phyloP scores from a whole-genome alignment of 2,329 filamentous ascomycete genomes.

The Xylariaceae sp. region DNA sequence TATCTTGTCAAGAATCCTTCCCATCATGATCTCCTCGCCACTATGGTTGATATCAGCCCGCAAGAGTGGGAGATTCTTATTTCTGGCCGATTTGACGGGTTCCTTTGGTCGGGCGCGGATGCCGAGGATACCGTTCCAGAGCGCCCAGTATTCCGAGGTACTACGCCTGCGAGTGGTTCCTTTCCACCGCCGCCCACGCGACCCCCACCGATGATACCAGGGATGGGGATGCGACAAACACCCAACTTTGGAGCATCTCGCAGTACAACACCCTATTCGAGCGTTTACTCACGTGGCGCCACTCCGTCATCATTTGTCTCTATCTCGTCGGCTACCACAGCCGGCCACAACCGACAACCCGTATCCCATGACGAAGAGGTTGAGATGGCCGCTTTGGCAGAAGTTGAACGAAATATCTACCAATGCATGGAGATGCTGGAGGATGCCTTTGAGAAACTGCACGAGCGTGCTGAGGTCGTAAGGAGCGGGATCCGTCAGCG shows the following conservation, averaged over 20 bases:
- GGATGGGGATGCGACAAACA: conserved; percentile 38
- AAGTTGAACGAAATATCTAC: conserved; percentile 91
- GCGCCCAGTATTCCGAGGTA: conserved; percentile 45
- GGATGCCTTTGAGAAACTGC: conserved; percentile 89
- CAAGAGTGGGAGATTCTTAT: conserved; percentile 97
- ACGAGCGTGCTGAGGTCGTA: conserved; percentile 76
- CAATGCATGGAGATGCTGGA: conserved; percentile 90
- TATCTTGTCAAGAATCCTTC: conserved; percentile 79
- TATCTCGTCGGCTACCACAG: conserved; percentile 36
- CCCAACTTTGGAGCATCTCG: conserved; percentile 42
- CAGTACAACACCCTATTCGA: conserved; percentile 47
- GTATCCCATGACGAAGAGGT: conserved; percentile 93
- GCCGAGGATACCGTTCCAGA: conserved; percentile 44
- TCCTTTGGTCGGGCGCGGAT: conserved; percentile 89
- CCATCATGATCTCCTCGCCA: conserved; percentile 82
- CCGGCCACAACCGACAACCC: conserved; percentile 46
- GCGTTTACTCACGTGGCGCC: conserved; percentile 50
- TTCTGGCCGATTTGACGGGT: conserved; percentile 91
- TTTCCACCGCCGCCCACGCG: conserved; percentile 40
- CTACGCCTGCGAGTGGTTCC: conserved; percentile 50
- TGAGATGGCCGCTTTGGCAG: conserved; percentile 82
- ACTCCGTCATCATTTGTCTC: conserved; percentile 49
- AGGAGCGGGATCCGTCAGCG: conserved; percentile 76
- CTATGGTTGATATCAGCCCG: conserved; percentile 78
- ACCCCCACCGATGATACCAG: conserved; percentile 40